A percentile compares a stretch with the other conserved stretches of the same genome.
Evolutionary conservation across 768 basidiomycete genomes (phyloP).

Genomic region (Collybia sordida): DNA sequence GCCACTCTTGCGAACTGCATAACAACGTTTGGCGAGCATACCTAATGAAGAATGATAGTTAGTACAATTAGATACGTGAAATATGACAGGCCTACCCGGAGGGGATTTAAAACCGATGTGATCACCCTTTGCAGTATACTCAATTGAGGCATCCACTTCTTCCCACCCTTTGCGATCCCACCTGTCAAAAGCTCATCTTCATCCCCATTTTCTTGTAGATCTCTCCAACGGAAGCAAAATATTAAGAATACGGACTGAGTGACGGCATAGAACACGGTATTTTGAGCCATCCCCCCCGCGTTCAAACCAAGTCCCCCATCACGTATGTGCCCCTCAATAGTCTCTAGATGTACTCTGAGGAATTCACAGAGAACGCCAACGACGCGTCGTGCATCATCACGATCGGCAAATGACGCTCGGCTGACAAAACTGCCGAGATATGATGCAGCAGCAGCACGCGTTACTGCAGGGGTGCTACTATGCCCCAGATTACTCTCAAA

Average conservation of each 20-base stretch:
- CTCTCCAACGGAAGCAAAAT: constrained; percentile 97
- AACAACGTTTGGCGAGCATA: constrained; percentile 90
- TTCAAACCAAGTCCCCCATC: constrained; percentile 30
- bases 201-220: constrained; percentile 66
- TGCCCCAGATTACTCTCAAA: constrained; percentile 34
- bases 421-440: constrained; percentile 94
- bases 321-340: constrained; percentile 52
- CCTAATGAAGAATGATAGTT: constrained; percentile 36
- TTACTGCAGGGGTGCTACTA: constrained; percentile 60
- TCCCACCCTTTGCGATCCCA: constrained; percentile 24
- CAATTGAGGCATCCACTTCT: constrained; percentile 86
- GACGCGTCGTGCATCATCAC: constrained; percentile 69
- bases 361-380: constrained; percentile 86
- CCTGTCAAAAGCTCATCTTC: constrained; percentile 38
- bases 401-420: constrained; percentile 83
- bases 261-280: constrained; percentile 89
- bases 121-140: constrained; percentile 78
- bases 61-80: neutral
- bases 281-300: constrained; percentile 29
- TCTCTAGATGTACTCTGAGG: constrained; percentile 73
- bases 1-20: constrained; percentile 93
- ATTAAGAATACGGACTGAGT: constrained; percentile 91
- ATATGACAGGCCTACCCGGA: constrained; percentile 58
- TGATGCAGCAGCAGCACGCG: constrained; percentile 88
- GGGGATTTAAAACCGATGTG: constrained; percentile 81